phyloP scores from a whole-genome alignment of 306 rosid species.

The Cucumis sativus region DNA sequence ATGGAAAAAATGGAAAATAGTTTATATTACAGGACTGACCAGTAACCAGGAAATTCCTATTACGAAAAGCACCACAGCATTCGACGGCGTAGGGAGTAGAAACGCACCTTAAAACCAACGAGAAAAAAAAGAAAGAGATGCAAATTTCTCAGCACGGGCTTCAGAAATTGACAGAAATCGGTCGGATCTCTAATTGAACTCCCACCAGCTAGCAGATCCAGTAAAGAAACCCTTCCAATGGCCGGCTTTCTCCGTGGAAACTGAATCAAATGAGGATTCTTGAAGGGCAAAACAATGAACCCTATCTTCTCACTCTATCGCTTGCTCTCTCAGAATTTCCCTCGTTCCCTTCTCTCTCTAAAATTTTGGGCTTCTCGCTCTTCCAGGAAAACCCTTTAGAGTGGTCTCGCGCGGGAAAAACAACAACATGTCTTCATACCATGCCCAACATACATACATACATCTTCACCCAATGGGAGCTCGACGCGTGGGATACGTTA shows the following conservation, averaged over 20 bases:
- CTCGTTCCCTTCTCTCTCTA: conserved; percentile 15
- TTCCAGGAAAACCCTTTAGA: conserved; percentile 10
- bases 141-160: neutral
- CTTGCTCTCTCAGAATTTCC: conserved; percentile 7
- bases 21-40: neutral
- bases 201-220: conserved; percentile 13
- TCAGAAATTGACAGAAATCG: conserved; percentile 7
- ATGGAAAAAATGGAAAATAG: neutral
- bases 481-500: conserved; percentile 9
- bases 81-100: neutral
- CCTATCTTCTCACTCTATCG: conserved; percentile 12
- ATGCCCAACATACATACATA: conserved; percentile 21
- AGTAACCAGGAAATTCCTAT: neutral
- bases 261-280: neutral
- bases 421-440: conserved; percentile 13
- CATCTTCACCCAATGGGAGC: neutral
- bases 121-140: neutral
- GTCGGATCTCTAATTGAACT: conserved; percentile 3
- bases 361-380: conserved; percentile 9
- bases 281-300: conserved; percentile 6
- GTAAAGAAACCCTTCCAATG: conserved; percentile 1
- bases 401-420: conserved; percentile 40
- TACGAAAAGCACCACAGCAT: neutral
- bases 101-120: neutral
- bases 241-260: conserved; percentile 5